These are phyloP conservation scores for Leccinum truebloodii DNA, from an alignment of 768 basidiomycete species.

Conservation along the genomic window DNA sequence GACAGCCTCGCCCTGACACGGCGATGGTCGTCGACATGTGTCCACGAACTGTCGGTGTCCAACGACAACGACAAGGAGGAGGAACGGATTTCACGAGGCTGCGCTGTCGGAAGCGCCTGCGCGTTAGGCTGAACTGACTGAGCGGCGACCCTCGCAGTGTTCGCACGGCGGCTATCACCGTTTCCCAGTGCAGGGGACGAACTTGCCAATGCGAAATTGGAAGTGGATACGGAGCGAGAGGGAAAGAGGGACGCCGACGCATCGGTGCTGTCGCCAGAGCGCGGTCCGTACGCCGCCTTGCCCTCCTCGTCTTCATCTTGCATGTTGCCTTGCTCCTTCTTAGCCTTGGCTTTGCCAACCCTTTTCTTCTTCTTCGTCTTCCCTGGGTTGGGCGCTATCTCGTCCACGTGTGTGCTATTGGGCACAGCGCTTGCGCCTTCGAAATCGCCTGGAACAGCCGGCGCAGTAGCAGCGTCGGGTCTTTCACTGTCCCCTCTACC, in stretches of 20 bases:
- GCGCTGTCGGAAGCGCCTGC: slow-evolving; percentile 5
- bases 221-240: not conserved
- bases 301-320: slow-evolving; percentile 11
- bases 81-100: slow-evolving; percentile 27
- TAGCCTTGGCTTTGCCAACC: not conserved
- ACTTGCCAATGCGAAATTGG: not conserved
- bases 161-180: slow-evolving; percentile 2
- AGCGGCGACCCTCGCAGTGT: slow-evolving; percentile 1
- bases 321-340: not conserved
- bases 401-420: not conserved
- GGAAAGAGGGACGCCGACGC: slow-evolving; percentile 10
- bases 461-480: not conserved
- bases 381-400: slow-evolving; percentile 27
- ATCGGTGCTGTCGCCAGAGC: slow-evolving; percentile 21
- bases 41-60: slow-evolving; percentile 69
- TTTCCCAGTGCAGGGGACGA: slow-evolving; percentile 2
- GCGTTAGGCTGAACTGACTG: not conserved
- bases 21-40: slow-evolving; percentile 55
- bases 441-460: slow-evolving; percentile 16
- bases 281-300: slow-evolving; percentile 10
- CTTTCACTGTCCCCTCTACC: no score
- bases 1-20: slow-evolving; percentile 14
- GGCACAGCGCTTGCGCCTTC: not conserved
- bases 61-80: slow-evolving; percentile 21
- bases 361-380: slow-evolving; percentile 41